Percentiles rank a stretch among this genome's conserved stretches.
These are phyloP conservation scores for Pythium monospermum DNA, from an alignment of 352 stramenopile genomes.

Conservation along the genomic window DNA sequence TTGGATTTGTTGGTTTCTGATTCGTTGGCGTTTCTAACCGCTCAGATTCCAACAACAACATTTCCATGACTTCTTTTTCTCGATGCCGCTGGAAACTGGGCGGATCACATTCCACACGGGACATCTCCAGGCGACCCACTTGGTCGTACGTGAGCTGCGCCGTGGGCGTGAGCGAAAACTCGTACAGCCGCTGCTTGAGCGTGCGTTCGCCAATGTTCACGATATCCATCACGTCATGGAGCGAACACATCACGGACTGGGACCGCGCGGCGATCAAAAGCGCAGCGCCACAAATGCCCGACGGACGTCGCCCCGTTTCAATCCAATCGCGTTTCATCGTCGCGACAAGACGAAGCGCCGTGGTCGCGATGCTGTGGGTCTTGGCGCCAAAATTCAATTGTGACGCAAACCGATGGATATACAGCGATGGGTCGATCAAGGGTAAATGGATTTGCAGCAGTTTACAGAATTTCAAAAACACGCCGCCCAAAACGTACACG, in stretches of 20 bases:
- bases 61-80: slow-evolving; percentile 88
- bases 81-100: slow-evolving; percentile 85
- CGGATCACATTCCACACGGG: slow-evolving; percentile 82
- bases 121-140: slow-evolving; percentile 89
- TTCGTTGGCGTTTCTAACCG: too few species aligned
- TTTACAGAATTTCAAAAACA: slow-evolving; percentile 91
- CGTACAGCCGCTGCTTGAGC: slow-evolving; percentile 93
- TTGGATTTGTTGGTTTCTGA: too few species aligned
- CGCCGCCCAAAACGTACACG: slow-evolving; percentile 81
- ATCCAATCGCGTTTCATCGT: slow-evolving; percentile 99
- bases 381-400: slow-evolving; percentile 97
- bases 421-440: slow-evolving; percentile 98
- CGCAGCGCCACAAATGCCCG: slow-evolving; percentile 96
- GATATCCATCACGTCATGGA: slow-evolving; percentile 87
- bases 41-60: slow-evolving; percentile 81
- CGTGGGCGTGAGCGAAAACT: slow-evolving; percentile 96
- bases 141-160: slow-evolving; percentile 95
- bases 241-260: slow-evolving; percentile 89
- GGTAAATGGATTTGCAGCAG: slow-evolving; percentile 95
- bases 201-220: slow-evolving; percentile 97
- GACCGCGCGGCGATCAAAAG: slow-evolving; percentile 96
- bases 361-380: slow-evolving; percentile 92
- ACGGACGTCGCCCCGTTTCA: slow-evolving; percentile 93
- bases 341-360: slow-evolving; percentile 93
- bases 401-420: slow-evolving; percentile 97